A percentile compares a stretch with the other conserved stretches of the same genome.
Evolutionary conservation across 208 protist genomes (phyloP).

Genomic region (Naegleria gruberi): DNA sequence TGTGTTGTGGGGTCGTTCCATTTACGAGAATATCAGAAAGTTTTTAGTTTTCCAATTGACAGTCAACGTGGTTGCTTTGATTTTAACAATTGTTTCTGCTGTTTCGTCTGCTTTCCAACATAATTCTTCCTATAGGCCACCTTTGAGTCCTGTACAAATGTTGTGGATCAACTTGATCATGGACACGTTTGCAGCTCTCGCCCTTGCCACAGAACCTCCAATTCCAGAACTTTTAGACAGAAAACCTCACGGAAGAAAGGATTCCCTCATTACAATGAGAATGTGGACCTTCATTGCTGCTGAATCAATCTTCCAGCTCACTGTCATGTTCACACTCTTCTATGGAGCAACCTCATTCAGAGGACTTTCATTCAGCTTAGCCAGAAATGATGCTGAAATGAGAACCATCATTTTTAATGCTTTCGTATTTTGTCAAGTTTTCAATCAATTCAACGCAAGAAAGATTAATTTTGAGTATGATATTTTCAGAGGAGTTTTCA

Average conservation of each 20-base stretch:
- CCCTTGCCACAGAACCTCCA: constrained; percentile 76
- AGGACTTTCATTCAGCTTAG: no score
- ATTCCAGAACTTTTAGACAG: constrained; percentile 52
- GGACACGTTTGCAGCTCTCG: constrained; percentile 78
- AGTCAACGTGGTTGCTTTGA: constrained; percentile 83
- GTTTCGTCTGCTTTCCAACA: constrained; percentile 45
- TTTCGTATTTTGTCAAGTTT: constrained; percentile 79
- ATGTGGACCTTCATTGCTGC: constrained; percentile 80
- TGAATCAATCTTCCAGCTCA: constrained; percentile 64
- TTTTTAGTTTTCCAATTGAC: constrained; percentile 93
- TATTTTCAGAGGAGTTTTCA: constrained; percentile 51
- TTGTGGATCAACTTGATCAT: constrained; percentile 86
- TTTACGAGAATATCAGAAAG: constrained; percentile 82
- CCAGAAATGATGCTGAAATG: constrained; percentile 31
- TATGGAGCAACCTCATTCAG: not conserved
- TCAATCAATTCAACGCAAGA: constrained; percentile 80
- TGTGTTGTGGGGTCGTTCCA: constrained; percentile 78
- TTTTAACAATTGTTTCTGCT: constrained; percentile 78
- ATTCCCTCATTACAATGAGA: constrained; percentile 63
- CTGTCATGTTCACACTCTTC: constrained; percentile 25
- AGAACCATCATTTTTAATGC: constrained; percentile 79
- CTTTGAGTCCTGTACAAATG: constrained; percentile 77
- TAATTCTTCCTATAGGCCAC: constrained; percentile 40
- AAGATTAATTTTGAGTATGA: constrained; percentile 50
- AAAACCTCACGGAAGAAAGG: constrained; percentile 62